phyloP scores from a whole-genome alignment of 768 basidiomycete species.

The Lactarius indigo region DNA sequence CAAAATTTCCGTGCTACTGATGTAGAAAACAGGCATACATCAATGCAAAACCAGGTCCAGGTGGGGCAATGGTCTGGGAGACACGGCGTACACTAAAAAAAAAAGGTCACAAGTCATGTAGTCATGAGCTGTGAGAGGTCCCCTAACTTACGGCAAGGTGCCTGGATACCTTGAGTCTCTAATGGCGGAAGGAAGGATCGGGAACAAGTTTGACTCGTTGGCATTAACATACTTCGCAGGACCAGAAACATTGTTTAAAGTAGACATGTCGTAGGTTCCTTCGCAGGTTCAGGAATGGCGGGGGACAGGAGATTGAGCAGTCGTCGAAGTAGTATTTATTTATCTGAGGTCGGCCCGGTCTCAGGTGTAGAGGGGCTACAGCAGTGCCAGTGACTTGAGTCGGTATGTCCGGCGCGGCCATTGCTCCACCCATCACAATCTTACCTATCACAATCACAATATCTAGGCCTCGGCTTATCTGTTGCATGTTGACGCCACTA shows the following conservation, averaged over 20 bases:
- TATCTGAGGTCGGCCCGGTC: too few relatives aligned
- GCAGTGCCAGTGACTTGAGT: too few relatives aligned
- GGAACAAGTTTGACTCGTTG: not conserved
- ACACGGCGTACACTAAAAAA: not conserved
- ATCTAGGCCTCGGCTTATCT: too few relatives aligned
- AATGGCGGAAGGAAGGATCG: not conserved
- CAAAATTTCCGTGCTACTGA: not conserved
- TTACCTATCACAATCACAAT: too few relatives aligned
- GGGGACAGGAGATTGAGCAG: not conserved
- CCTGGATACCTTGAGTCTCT: not conserved
- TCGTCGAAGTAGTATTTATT: too few relatives aligned
- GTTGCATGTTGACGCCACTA: too few relatives aligned
- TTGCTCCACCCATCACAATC: too few relatives aligned
- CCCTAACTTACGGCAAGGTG: not conserved
- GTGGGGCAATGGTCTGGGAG: not conserved
- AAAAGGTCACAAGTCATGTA: not conserved
- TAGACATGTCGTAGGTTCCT: not conserved
- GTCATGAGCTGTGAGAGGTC: not conserved
- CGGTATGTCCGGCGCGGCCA: too few relatives aligned
- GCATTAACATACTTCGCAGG: not conserved
- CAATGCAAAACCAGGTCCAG: not conserved
- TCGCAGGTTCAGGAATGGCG: too few relatives aligned
- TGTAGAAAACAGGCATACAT: not conserved
- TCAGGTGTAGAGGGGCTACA: too few relatives aligned
- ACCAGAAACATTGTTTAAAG: not conserved